Conservation (phyloP, 345 rosid genomes). For the Eutrema yunnanense region DNA sequence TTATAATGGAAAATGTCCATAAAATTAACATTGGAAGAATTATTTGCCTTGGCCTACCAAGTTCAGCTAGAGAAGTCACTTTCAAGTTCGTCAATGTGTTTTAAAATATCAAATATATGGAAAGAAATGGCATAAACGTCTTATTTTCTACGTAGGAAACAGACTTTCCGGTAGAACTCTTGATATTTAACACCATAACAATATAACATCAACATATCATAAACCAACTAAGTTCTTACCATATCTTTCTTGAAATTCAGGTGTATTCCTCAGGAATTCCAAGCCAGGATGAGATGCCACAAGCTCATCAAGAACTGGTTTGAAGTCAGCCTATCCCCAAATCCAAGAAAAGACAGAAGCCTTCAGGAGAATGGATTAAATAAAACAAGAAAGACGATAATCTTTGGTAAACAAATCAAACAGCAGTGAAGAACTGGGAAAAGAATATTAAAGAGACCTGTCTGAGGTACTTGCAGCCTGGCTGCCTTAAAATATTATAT, state of each 20-base stretch:
- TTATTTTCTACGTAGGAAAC: neutral
- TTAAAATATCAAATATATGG: neutral
- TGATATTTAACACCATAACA: neutral
- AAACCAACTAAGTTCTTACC: slow-evolving; percentile 37
- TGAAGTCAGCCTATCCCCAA: slow-evolving; percentile 71
- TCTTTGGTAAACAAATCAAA: neutral
- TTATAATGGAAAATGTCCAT: neutral
- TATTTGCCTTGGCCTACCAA: neutral
- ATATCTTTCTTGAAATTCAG: slow-evolving; percentile 91
- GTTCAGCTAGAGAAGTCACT: neutral
- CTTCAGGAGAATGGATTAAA: slow-evolving; percentile 3
- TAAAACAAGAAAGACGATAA: neutral
- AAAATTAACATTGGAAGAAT: neutral
- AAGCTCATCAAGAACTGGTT: slow-evolving; percentile 75
- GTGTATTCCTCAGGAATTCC: slow-evolving; percentile 67
- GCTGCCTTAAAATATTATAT: slow-evolving; percentile 65
- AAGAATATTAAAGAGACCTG: slow-evolving; percentile 45
- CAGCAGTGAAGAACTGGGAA: neutral
- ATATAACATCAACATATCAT: neutral
- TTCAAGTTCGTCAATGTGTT: neutral
- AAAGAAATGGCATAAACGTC: neutral
- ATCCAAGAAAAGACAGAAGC: slow-evolving; percentile 4
- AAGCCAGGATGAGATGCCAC: slow-evolving; percentile 80
- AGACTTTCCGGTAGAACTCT: neutral
- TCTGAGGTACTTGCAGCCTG: slow-evolving; percentile 58